These are phyloP conservation scores for Globisporangium carolinianum DNA, from an alignment of 352 stramenopile species.

Conservation along the genomic window DNA sequence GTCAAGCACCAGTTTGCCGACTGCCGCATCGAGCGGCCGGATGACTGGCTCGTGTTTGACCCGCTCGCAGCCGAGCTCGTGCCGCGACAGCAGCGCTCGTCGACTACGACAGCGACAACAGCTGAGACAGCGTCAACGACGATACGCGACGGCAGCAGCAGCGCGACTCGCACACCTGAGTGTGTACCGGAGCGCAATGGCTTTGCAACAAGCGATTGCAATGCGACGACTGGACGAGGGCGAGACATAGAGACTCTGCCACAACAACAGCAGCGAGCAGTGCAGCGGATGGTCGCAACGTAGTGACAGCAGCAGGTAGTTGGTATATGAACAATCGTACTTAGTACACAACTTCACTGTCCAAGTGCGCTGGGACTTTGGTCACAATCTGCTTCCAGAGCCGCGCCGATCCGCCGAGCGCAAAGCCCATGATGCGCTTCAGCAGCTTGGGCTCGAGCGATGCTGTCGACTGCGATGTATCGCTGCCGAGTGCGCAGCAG, in stretches of 20 bases:
- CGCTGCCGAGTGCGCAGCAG: conserved; percentile 41
- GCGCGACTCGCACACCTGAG: too few relatives aligned
- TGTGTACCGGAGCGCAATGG: too few relatives aligned
- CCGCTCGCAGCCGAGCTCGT: conserved; percentile 51
- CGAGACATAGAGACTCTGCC: too few relatives aligned
- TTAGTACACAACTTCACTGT: conserved; percentile 40
- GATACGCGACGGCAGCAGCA: too few relatives aligned
- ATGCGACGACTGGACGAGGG: too few relatives aligned
- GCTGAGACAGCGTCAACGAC: too few relatives aligned
- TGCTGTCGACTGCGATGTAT: conserved; percentile 4
- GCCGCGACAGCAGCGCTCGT: conserved; percentile 10
- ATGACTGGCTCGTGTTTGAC: conserved; percentile 76
- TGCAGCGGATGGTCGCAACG: too few relatives aligned
- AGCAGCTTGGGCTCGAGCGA: conserved; percentile 22
- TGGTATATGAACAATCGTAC: too few relatives aligned
- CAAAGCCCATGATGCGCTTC: conserved; percentile 55
- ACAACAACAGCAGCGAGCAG: too few relatives aligned
- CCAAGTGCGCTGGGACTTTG: conserved; percentile 34
- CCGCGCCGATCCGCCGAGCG: conserved; percentile 48
- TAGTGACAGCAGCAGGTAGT: too few relatives aligned
- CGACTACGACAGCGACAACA: not conserved
- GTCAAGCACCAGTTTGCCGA: conserved; percentile 54
- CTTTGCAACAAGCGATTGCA: too few relatives aligned
- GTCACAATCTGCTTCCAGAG: conserved; percentile 67
- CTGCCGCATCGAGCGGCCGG: conserved; percentile 39